These are phyloP conservation scores for Trametes hirsuta DNA, from an alignment of 1,284 basidiomycete genomes.

Conservation along the genomic window DNA sequence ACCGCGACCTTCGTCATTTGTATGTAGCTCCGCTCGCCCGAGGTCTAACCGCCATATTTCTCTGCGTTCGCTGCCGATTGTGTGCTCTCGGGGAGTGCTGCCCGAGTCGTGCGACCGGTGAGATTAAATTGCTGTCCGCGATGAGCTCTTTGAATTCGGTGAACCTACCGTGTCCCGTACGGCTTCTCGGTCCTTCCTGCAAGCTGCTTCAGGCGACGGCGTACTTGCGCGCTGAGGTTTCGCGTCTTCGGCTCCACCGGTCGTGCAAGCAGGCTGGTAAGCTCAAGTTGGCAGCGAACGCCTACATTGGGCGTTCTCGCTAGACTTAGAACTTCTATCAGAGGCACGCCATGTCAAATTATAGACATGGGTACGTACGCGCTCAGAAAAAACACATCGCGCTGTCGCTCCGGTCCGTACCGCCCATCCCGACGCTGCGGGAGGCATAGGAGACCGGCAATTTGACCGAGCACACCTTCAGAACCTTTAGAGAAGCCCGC, in stretches of 20 bases:
- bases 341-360: background rate
- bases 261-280: slow-evolving; percentile 2
- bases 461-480: slow-evolving; percentile 5
- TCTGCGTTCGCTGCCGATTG: background rate
- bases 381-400: background rate
- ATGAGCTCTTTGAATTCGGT: background rate
- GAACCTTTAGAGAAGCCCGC: background rate
- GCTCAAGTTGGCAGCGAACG: background rate
- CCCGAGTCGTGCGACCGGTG: background rate
- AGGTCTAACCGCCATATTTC: background rate
- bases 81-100: background rate
- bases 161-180: background rate
- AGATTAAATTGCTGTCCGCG: background rate
- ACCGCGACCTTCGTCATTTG: background rate
- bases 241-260: slow-evolving; percentile 2
- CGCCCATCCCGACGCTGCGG: background rate
- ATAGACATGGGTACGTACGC: background rate
- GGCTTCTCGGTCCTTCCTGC: background rate
- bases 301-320: background rate
- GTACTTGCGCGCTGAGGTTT: no score
- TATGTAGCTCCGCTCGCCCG: background rate
- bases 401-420: slow-evolving; percentile 2
- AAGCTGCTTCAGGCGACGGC: background rate
- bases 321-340: slow-evolving; percentile 10
- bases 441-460: background rate